Evolutionary conservation across 2,329 filamentous ascomycete genomes (phyloP), one percentile per base, ranked within the genome.

Genomic region (Chaetomiaceae sp.): DNA sequence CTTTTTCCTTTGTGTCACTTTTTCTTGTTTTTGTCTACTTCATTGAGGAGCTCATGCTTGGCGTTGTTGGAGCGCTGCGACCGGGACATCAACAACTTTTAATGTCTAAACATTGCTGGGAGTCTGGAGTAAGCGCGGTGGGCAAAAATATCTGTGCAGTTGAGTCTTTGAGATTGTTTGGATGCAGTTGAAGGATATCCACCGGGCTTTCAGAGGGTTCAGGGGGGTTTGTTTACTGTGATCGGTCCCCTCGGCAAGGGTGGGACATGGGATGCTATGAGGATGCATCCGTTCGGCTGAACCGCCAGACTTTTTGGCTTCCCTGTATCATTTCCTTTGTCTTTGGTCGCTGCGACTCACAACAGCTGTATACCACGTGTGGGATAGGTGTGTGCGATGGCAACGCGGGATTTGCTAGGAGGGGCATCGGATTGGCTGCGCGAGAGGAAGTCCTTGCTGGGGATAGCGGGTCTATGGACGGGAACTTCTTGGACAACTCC

Each of bases 401-500:
- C 19, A 30, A 15, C 29, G n/a, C 19, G 45, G 27, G 35, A 27
- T 15, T 27, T 20, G 19, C 27, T 24, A 9, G 9, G 22, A n/a
- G 22, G 22, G 22, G 22, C 9, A 24, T 24, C 22, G 22, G 9
- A 6, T 9, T 24, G 22, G 22, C 22, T 15, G 33, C 24, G 27
- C 27, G 38, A 18, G 10, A n/a, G 35, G 45, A 50, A 47, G 45
- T 45, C 39, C 33, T 34, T 43, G 49, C 44, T 49, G 52, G 45
- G n/a, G 33, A 45, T 50, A 50, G 47, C 48, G 30, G 49, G 50
- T 40, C 47, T 52, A 50, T 50, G 37, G 24, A 43, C 38, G 48
- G 47, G 45, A 46, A 45, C 45, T 50, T 47, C 38, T 44, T 41
- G 40, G 29, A 41, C 38, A 46, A 50, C 38, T 53, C 50, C 48